A percentile compares a stretch with the other conserved stretches of the same genome.
phyloP scores from a whole-genome alignment of 371 early-diverging fungal genomes.

The Mucor piriformis region DNA sequence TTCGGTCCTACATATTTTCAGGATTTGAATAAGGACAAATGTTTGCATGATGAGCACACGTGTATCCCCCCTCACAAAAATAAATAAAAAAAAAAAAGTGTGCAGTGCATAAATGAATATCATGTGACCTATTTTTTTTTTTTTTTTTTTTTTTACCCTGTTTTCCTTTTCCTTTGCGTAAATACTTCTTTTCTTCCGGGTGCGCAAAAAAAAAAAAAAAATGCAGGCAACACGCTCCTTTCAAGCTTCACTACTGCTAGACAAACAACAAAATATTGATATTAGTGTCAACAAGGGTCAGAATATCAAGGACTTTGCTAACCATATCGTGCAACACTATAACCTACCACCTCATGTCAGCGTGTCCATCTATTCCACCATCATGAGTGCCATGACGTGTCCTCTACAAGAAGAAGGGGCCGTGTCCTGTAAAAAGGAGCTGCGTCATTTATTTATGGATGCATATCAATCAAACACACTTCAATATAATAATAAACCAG shows the following conservation, averaged over 20 bases:
- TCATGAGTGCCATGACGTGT: constrained; percentile 33
- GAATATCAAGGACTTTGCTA: constrained; percentile 45
- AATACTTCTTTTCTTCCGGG: background rate
- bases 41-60: background rate
- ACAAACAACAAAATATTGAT: constrained; percentile 9
- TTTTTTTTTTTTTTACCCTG: constrained; percentile 3
- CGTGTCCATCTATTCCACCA: constrained; percentile 45
- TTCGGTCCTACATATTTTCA: background rate
- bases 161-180: constrained; percentile 8
- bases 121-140: constrained; percentile 1
- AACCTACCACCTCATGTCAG: constrained; percentile 50
- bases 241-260: constrained; percentile 5
- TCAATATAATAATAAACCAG: constrained; percentile 53
- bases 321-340: constrained; percentile 41
- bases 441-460: constrained; percentile 18
- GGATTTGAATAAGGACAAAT: background rate
- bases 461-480: constrained; percentile 27
- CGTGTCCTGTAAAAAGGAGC: background rate
- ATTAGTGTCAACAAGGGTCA: constrained; percentile 42
- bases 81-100: too few species aligned
- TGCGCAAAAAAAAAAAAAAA: too few species aligned
- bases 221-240: constrained; percentile 17
- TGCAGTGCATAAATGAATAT: too few species aligned
- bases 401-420: constrained; percentile 14
- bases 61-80: too few species aligned